These are phyloP conservation scores for Apiospora phragmitis DNA, from an alignment of 2,329 filamentous ascomycete species.

Conservation along the genomic window DNA sequence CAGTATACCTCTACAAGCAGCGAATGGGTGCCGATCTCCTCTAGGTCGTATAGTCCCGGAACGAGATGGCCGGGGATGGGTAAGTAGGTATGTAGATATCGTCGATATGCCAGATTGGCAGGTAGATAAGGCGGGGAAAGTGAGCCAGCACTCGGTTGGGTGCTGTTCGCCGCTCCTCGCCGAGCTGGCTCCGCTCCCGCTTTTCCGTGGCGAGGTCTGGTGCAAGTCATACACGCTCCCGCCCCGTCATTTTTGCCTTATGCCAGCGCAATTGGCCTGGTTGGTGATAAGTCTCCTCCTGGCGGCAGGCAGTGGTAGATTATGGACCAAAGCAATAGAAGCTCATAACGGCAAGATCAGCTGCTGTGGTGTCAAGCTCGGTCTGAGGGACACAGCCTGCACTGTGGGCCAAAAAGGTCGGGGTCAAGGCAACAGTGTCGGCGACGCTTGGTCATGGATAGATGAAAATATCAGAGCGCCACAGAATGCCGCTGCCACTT, in stretches of 20 bases:
- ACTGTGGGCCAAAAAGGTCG: neutral
- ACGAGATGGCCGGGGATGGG: neutral
- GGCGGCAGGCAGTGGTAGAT: neutral
- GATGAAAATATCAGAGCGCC: neutral
- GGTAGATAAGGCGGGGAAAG: neutral
- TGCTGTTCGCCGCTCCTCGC: conserved; percentile 1
- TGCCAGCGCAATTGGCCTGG: neutral
- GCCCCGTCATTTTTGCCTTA: neutral
- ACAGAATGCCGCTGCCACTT: neutral
- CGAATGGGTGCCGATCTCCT: neutral
- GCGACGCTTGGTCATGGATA: neutral
- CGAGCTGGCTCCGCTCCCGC: neutral
- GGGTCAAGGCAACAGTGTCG: neutral
- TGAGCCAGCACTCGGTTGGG: neutral
- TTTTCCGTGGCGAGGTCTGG: neutral
- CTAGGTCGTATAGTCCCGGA: neutral
- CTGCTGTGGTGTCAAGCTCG: neutral
- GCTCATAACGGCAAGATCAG: neutral
- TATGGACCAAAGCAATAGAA: neutral
- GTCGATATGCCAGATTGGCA: neutral
- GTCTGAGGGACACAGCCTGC: neutral
- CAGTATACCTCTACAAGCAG: neutral
- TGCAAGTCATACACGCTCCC: neutral
- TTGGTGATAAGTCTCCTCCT: neutral
- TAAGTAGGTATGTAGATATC: neutral